phyloP scores from a whole-genome alignment of 2,329 filamentous ascomycete species.

The Arthrobotrys musiformis region DNA sequence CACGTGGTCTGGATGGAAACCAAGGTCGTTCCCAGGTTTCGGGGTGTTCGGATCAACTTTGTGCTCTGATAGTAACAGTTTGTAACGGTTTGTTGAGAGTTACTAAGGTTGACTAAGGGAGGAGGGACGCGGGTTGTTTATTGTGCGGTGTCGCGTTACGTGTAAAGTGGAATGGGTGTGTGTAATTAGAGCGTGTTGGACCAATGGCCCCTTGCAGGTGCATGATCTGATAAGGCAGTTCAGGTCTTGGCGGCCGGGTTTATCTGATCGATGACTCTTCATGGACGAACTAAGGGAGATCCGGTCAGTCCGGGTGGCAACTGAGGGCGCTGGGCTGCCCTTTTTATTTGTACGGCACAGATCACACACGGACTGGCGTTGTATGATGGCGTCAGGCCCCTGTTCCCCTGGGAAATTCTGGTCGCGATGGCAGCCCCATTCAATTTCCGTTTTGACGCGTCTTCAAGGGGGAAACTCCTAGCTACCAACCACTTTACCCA shows the following conservation, averaged over 20 bases:
- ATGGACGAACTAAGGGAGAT: too few species aligned
- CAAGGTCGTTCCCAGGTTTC: conserved; percentile 3
- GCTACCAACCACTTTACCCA: too few species aligned
- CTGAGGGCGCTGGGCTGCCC: neutral
- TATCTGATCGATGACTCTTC: conserved; percentile 10
- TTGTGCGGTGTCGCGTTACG: conserved; percentile 8
- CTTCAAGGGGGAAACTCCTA: neutral
- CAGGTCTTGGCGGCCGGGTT: neutral
- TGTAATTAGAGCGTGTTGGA: neutral
- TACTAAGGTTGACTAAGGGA: neutral
- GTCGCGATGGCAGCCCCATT: conserved; percentile 36
- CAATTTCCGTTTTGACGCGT: conserved; percentile 11
- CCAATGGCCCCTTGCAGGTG: conserved; percentile 6
- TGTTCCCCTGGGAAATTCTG: neutral
- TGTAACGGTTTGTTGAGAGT: neutral
- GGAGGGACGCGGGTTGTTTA: conserved; percentile 7
- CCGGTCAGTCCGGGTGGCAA: neutral
- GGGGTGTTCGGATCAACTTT: neutral
- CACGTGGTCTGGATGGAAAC: neutral
- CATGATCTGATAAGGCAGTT: conserved; percentile 43
- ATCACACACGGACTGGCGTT: too few species aligned
- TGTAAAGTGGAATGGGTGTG: conserved; percentile 2
- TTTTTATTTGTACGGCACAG: neutral
- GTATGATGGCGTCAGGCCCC: conserved; percentile 2
- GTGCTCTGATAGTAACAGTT: neutral